These are phyloP conservation scores for Leucosporidium scottii DNA, from an alignment of 768 basidiomycete species.

Conservation along the genomic window DNA sequence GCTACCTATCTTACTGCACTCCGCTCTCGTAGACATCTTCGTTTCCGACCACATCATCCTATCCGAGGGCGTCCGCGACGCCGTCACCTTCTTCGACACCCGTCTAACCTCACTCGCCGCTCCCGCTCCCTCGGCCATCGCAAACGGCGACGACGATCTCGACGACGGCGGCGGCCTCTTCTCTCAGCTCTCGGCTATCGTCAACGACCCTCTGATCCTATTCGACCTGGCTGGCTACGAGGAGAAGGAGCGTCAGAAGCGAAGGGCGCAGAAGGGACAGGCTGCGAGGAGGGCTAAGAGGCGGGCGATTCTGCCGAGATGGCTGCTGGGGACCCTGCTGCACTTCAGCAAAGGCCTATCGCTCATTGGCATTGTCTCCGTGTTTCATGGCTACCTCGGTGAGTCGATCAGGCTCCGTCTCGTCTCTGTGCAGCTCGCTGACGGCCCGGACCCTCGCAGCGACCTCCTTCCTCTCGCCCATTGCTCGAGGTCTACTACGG, in stretches of 20 bases:
- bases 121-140: background rate
- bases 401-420: background rate
- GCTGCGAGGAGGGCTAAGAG: too few species aligned
- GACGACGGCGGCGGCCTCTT: background rate
- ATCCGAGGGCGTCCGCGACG: conserved; percentile 27
- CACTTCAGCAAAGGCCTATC: conserved; percentile 18
- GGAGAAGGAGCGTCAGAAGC: background rate
- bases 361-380: conserved; percentile 6
- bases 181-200: background rate
- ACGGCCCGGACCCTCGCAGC: background rate
- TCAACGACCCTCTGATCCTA: too few species aligned
- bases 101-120: conserved; percentile 7
- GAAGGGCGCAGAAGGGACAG: background rate
- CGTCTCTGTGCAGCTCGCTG: background rate
- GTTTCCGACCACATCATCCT: conserved; percentile 25
- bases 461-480: conserved; percentile 10
- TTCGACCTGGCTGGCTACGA: too few species aligned
- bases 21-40: conserved; percentile 15
- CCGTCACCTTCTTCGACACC: conserved; percentile 20
- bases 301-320: background rate
- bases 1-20: too few species aligned
- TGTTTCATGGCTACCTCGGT: conserved; percentile 16
- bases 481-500: conserved; percentile 15
- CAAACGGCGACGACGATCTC: background rate
- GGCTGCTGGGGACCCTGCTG: background rate